Evolutionary conservation across 208 protist genomes (phyloP).

Genomic region (Wallacemonas sp.): DNA sequence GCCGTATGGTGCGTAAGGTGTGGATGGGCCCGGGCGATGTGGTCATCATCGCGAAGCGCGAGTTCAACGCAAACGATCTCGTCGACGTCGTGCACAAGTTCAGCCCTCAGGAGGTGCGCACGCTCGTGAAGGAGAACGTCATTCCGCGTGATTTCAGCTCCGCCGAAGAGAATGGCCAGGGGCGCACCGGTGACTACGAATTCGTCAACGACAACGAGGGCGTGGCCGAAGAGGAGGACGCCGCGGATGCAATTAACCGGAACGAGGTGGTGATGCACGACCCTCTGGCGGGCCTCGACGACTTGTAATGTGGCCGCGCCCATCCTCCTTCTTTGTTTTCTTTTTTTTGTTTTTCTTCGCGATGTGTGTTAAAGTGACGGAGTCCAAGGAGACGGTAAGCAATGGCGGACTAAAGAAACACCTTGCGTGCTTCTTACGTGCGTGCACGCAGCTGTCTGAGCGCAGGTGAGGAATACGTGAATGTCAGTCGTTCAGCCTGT

Average conservation of each 20-base stretch:
- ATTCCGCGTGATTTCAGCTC: conserved; percentile 86
- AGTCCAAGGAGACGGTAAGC: no score
- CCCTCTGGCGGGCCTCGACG: conserved; percentile 57
- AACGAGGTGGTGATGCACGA: conserved; percentile 74
- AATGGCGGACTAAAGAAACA: no score
- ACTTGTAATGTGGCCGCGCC: conserved; percentile 42
- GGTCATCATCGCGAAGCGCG: conserved; percentile 74
- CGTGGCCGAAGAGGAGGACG: conserved; percentile 35
- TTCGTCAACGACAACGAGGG: conserved; percentile 82
- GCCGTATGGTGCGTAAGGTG: conserved; percentile 85
- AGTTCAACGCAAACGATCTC: conserved; percentile 79
- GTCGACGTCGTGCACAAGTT: conserved; percentile 87
- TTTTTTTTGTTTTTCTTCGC: conserved; percentile 3
- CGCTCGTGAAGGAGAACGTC: conserved; percentile 70
- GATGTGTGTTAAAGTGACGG: no score
- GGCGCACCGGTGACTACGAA: conserved; percentile 57
- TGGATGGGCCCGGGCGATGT: conserved; percentile 81
- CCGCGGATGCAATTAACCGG: conserved; percentile 55
- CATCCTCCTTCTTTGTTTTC: background rate
- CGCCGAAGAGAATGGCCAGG: conserved; percentile 60
- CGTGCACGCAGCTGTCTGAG: no score
- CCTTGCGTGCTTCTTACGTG: no score
- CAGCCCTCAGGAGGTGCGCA: conserved; percentile 65
- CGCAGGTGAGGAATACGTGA: no score
- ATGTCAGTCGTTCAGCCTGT: no score